Base-by-base conservation (phyloP, 805 yeast species). In the Ogataea glucozyma region DNA sequence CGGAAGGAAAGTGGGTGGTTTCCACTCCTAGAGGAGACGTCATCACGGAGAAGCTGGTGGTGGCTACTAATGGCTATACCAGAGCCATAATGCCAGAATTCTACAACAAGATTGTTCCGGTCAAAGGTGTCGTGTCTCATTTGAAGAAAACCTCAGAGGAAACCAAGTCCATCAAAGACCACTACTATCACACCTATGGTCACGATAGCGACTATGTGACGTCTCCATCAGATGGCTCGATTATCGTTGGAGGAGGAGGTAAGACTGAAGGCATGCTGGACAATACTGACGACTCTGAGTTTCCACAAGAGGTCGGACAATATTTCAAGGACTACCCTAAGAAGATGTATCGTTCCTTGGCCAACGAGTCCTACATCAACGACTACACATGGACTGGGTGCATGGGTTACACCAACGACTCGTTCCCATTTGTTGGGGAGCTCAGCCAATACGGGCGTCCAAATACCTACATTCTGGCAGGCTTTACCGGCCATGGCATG, bases 401-500 rank as follows among this genome's bases (percentile, higher is more conserved):
- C 14, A 61, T 73, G 67, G 79, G 77, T 2, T 72, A 64, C 47
- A 58, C 78, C 2, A 56, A 58, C 13, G 76, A 72, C 48, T 58
- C 47, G 4, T 49, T 65, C 26, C 79, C 79, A 7, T 62, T 64
- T 36, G 75, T 74, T 14, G 79, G 79, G 16, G 69, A 66, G 37
- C 43, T 72, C 20, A 31, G 54, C 3, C 22, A 23, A 4, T 54
- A 31, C 31, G 61, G 60, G 0, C 56, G 63, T 26, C 52, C 56
- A 20, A 60, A 64, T 41, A 53, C 61, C 16, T 73, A 50, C 46
- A 61, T 71, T 11, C 54, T 64, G 38, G 77, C 76, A 4, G 79
- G 79, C 0, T 75, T 69, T 56, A 65, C 71, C 16, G 79, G 78
- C 3, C 79, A 75, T 52, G 79, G 79, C 20, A 73, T 75, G 77